Evolutionary conservation across 306 rosid genomes (phyloP).

Genomic region (Castanospermum australe): DNA sequence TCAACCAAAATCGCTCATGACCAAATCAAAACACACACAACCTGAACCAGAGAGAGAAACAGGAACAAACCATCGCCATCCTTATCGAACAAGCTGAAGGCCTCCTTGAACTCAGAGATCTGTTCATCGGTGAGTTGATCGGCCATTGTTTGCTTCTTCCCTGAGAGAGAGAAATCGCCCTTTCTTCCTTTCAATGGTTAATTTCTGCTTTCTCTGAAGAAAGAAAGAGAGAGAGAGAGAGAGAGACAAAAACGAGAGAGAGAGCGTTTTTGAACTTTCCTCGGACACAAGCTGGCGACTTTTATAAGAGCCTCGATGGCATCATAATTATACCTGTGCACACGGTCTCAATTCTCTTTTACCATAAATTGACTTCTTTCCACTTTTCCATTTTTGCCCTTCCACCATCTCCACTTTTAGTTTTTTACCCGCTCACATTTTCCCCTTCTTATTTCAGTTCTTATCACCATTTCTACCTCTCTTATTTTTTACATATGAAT

Average conservation of each 20-base stretch:
- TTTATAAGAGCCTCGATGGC: not conserved
- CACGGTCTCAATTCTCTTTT: constrained; percentile 28
- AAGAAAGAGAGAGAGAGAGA: too few relatives aligned
- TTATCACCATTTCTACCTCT: too few relatives aligned
- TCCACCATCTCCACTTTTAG: too few relatives aligned
- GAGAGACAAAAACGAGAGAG: not conserved
- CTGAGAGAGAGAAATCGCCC: not conserved
- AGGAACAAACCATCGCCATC: constrained; percentile 66
- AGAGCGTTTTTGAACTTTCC: not conserved
- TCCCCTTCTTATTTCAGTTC: too few relatives aligned
- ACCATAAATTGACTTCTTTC: too few relatives aligned
- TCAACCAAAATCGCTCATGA: not conserved
- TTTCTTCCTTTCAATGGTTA: too few relatives aligned
- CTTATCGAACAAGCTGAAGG: constrained; percentile 73
- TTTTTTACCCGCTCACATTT: too few relatives aligned
- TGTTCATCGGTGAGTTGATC: constrained; percentile 78
- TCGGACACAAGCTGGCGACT: not conserved
- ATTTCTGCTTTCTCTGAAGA: not conserved
- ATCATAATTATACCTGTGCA: not conserved
- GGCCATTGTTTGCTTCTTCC: constrained; percentile 41
- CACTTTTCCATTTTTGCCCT: not conserved
- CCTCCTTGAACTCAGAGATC: constrained; percentile 84
- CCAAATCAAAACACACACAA: not conserved
- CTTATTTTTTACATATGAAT: too few relatives aligned
- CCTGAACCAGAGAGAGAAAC: constrained; percentile 5